Evolutionary conservation across 306 rosid species (phyloP).

Genomic region (Crataegus laevigata): DNA sequence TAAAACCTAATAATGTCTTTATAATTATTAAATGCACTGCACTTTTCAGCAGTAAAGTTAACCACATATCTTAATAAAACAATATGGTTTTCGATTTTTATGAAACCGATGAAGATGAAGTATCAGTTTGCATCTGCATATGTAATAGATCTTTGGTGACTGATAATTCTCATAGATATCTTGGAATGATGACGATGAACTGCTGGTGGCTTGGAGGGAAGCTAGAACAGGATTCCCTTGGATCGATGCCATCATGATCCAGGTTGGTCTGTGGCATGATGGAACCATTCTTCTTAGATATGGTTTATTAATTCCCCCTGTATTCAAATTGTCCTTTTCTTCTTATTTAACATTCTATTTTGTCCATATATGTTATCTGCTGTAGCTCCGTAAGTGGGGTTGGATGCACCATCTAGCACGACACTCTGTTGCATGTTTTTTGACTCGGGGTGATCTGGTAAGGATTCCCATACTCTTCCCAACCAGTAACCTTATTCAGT

Average conservation of each 20-base stretch:
- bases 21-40: background rate
- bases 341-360: background rate
- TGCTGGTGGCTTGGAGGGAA: conserved; percentile 84
- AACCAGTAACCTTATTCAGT: background rate
- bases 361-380: conserved; percentile 9
- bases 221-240: conserved; percentile 91
- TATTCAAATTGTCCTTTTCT: background rate
- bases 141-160: background rate
- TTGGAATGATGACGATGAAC: conserved; percentile 70
- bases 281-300: background rate
- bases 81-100: background rate
- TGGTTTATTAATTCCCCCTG: background rate
- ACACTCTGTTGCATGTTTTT: conserved; percentile 84
- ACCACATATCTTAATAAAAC: background rate
- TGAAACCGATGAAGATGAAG: background rate
- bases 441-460: conserved; percentile 97
- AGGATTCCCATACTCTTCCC: background rate
- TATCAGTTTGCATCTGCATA: background rate
- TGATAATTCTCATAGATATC: conserved; percentile 48
- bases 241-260: conserved; percentile 93
- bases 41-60: background rate
- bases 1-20: background rate
- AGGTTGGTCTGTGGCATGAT: conserved; percentile 42
- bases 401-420: conserved; percentile 99
- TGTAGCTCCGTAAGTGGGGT: conserved; percentile 88